Evolutionary conservation across 345 rosid genomes (phyloP).

Genomic region (Xanthoceras sorbifolium): DNA sequence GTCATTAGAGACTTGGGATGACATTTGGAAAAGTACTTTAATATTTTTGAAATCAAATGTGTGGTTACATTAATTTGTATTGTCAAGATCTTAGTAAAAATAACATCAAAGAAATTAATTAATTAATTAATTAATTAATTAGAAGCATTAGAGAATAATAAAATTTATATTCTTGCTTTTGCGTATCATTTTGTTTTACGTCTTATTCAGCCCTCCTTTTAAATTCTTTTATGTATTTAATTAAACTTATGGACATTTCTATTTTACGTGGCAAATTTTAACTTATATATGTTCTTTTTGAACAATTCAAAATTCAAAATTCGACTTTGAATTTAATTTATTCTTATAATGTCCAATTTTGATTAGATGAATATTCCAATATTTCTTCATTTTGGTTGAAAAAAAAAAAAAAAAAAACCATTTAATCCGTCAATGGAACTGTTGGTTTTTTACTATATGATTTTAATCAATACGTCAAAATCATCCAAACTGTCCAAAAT

Average conservation of each 20-base stretch:
- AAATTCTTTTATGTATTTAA: background rate
- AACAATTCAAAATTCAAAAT: background rate
- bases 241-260: background rate
- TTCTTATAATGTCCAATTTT: too few species aligned
- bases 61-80: background rate
- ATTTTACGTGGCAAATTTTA: background rate
- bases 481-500: too few species aligned
- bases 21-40: constrained; percentile 12
- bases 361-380: too few species aligned
- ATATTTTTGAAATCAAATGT: background rate
- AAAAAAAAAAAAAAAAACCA: too few species aligned
- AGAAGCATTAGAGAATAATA: background rate
- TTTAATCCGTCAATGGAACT: too few species aligned
- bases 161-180: background rate
- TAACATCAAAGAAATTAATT: background rate
- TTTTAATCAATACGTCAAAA: too few species aligned
- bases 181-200: background rate
- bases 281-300: background rate
- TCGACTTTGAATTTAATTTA: background rate
- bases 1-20: background rate
- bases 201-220: background rate
- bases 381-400: too few species aligned
- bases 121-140: background rate
- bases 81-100: background rate
- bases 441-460: too few species aligned